These are phyloP conservation scores for Zymoseptoria pseudotritici DNA, from an alignment of 2,329 filamentous ascomycete genomes.

Conservation along the genomic window DNA sequence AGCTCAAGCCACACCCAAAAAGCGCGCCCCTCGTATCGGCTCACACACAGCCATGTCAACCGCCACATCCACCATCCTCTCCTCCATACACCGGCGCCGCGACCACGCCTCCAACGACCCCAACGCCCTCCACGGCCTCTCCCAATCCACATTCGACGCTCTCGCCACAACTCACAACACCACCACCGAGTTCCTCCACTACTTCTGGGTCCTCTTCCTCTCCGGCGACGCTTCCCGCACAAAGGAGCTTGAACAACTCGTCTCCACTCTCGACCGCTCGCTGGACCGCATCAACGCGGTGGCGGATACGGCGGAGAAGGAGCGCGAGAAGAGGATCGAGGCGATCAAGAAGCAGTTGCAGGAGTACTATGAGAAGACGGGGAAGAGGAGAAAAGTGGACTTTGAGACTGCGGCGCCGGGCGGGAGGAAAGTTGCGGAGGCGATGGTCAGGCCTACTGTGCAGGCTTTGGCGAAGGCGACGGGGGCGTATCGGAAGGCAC, in stretches of 20 bases:
- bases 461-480: constrained; percentile 63
- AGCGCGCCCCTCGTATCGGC: constrained; percentile 52
- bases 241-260: constrained; percentile 70
- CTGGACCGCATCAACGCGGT: constrained; percentile 73
- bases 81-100: constrained; percentile 51
- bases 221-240: constrained; percentile 75
- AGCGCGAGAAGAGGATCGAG: constrained; percentile 60
- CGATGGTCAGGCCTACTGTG: constrained; percentile 67
- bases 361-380: constrained; percentile 62
- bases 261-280: constrained; percentile 73
- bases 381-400: constrained; percentile 56
- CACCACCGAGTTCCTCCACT: constrained; percentile 89
- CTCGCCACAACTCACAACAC: constrained; percentile 79
- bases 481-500: constrained; percentile 61
- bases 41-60: constrained; percentile 58
- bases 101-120: constrained; percentile 17
- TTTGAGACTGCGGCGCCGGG: constrained; percentile 63
- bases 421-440: constrained; percentile 66
- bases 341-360: constrained; percentile 62
- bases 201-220: constrained; percentile 90
- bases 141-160: constrained; percentile 49
- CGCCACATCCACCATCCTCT: constrained; percentile 60
- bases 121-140: constrained; percentile 29
- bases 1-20: constrained; percentile 26
- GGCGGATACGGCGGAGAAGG: constrained; percentile 68